Conservation (phyloP, 2,329 filamentous ascomycete species). For the Trichoderma atroviride region DNA sequence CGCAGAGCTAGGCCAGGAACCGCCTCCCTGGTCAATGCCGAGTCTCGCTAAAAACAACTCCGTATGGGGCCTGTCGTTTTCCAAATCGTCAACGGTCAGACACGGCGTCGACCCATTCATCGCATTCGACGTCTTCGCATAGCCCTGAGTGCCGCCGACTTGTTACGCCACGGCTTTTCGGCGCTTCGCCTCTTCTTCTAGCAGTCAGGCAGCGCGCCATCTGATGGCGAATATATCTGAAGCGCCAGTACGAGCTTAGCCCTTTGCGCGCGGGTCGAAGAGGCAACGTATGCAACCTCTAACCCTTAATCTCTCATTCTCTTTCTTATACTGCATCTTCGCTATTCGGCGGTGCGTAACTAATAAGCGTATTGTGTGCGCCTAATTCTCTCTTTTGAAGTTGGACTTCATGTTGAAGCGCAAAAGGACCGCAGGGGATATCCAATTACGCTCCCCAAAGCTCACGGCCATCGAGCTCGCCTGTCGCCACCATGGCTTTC, state of each 20-base stretch:
- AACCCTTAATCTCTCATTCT: neutral
- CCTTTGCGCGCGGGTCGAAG: neutral
- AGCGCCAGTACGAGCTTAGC: conserved; percentile 2
- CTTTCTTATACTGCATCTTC: neutral
- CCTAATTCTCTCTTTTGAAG: neutral
- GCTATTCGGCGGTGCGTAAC: neutral
- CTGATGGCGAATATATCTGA: neutral
- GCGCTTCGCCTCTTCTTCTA: neutral
- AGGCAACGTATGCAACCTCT: neutral
- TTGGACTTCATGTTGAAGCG: neutral
- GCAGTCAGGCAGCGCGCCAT: neutral
- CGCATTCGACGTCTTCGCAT: neutral
- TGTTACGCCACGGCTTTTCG: neutral
- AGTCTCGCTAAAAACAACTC: neutral
- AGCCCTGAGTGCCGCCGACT: neutral
- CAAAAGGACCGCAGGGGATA: neutral
- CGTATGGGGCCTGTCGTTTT: neutral
- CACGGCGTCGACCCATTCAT: neutral
- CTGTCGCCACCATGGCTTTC: conserved; percentile 49
- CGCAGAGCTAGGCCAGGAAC: neutral
- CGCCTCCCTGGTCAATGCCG: neutral
- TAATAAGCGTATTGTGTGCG: neutral
- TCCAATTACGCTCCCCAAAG: neutral
- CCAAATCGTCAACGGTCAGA: neutral
- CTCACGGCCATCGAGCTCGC: neutral